Conservation (phyloP, 2,329 filamentous ascomycete genomes). For the Tolypocladium tropicale region DNA sequence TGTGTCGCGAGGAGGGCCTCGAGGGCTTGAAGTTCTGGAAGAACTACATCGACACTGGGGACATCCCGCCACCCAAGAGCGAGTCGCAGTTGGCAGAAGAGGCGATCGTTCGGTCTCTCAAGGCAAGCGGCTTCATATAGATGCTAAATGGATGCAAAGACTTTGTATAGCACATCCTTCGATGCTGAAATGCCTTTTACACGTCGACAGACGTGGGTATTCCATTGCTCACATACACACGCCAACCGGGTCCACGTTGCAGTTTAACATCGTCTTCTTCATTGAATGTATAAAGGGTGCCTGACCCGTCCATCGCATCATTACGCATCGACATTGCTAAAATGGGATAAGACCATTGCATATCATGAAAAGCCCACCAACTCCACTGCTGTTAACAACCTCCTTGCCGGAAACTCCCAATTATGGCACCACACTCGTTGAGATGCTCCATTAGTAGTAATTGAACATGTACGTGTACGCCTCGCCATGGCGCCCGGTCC, state of each 20-base stretch:
- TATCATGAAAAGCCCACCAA: background rate
- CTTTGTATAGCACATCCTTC: background rate
- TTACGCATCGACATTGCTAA: background rate
- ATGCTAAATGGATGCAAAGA: background rate
- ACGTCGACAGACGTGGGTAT: background rate
- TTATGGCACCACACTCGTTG: background rate
- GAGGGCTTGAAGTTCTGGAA: constrained; percentile 92
- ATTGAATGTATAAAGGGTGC: too few relatives aligned
- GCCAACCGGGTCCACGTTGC: background rate
- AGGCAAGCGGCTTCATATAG: constrained; percentile 28
- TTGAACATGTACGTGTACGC: background rate
- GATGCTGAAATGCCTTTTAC: too few relatives aligned
- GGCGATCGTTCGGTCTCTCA: constrained; percentile 31
- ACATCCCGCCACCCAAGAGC: constrained; percentile 17
- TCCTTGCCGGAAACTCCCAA: background rate
- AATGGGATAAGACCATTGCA: background rate
- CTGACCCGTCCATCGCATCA: background rate
- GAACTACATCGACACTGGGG: constrained; percentile 53
- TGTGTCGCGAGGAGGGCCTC: constrained; percentile 86
- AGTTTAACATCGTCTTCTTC: background rate
- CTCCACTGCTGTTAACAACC: background rate
- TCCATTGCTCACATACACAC: too few relatives aligned
- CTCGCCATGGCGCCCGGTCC: background rate
- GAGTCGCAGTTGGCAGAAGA: constrained; percentile 25
- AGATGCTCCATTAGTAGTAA: background rate